Base-by-base conservation (phyloP, 768 basidiomycete species). In the Mycena pura region DNA sequence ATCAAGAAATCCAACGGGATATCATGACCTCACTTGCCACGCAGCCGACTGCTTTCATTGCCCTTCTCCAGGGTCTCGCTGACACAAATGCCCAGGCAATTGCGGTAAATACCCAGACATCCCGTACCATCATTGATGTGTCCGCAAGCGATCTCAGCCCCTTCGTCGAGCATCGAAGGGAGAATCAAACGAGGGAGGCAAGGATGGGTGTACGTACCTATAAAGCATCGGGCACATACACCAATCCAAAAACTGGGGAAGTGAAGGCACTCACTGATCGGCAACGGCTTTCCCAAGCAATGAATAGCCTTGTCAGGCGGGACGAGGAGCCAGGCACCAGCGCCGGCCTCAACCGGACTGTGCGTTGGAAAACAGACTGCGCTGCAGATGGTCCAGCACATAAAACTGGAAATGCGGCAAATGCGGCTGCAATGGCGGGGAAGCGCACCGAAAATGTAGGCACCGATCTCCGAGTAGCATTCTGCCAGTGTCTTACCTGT, bases 341-440 rank as follows among this genome's bases (percentile, higher is more conserved):
- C 13, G n/a, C 48, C 2, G 48, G 48, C 5, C 15, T 50, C 1
- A 50, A 50, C 13, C 32, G 48, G 6, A n/a, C 9, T 25, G 28
- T 38, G 2, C 48, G 36, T 2, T 38, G 48, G 48, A 41, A 29
- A n/a, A n/a, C n/a, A n/a, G n/a, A n/a, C n/a, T n/a, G n/a, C n/a
- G n/a, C n/a, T n/a, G n/a, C n/a, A n/a, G n/a, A n/a, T n/a, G n/a
- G n/a, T n/a, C n/a, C n/a, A n/a, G n/a, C n/a, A n/a, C n/a, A n/a
- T n/a, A 57, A 58, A n/a, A 34, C 47, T 7, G 40, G 48, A 0
- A 58, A 58, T 36, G 47, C 57, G 2, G 57, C 56, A 14, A 49
- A 57, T 15, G 56, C 56, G 0, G 56, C 47, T 24, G 13, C 41
- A 2, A 17, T 39, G 21, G 56, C 56, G 13, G 29, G 19, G 13